Base-by-base conservation (phyloP, 306 rosid genomes). In the Fagus crenata region DNA sequence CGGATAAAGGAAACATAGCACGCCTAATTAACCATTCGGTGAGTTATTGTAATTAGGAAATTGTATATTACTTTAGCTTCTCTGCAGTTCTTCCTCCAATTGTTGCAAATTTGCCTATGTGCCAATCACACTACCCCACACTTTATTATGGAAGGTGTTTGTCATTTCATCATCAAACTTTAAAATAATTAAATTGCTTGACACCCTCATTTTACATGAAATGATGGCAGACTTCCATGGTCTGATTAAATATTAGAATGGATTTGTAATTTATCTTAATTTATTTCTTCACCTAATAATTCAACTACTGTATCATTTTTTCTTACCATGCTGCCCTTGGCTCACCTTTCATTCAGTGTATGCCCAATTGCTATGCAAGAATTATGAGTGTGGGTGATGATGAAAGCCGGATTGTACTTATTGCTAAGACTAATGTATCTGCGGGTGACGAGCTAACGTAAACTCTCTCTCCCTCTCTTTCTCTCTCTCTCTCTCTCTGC, bases 311-410 rank as follows among this genome's bases (percentile, higher is more conserved):
- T 4, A 32, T 49, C 5, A 37, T 32, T 13, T n/a, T 7, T 63
- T 71, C 80, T 81, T 49, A 83, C 77, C 35, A 2, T 13, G 32
- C 49, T 2, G 2, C 64, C 79, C 58, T 80, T 71, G 67, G 59
- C 67, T 74, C 63, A 18, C 53, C 79, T 78, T 11, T 71, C n/a
- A 49, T 78, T 41, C 82, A 96, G 99, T 96, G 99, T 72, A 87
- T 91, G 96, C 99, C 97, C 72, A 96, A 96, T 89, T 93, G 99
- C 89, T 96, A 96, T 70, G 99, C 99, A 70, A 93, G 99, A 84
- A 96, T 96, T 85, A 96, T 96, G 99, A 91, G 99, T 75, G 99
- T 96, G 60, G 99, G 99, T 36, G 94, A 86, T 18, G 98, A 96
- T 0, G 93, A 96, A 80, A 96, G 98, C 86, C 88, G 98, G 78